Conservation (phyloP, 2,329 filamentous ascomycete genomes). For the Magnaporthiopsis rhizophila region DNA sequence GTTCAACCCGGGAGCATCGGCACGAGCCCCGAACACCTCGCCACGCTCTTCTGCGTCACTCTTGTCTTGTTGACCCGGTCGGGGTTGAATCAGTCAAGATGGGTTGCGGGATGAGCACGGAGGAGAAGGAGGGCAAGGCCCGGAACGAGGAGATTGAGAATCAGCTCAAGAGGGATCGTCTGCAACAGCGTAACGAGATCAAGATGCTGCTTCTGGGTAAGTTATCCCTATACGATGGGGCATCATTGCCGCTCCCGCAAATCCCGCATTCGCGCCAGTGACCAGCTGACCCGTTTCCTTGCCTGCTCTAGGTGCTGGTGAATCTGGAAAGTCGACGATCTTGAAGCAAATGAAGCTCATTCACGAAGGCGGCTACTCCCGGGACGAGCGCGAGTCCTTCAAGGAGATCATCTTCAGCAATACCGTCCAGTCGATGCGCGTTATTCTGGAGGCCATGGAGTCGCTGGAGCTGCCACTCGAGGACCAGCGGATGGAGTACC, state of each 20-base stretch:
- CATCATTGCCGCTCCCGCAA: background rate
- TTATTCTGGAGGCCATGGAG: constrained; percentile 63
- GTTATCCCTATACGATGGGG: constrained; percentile 22
- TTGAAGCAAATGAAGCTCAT: constrained; percentile 99
- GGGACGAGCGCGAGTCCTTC: constrained; percentile 68
- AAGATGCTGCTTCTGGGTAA: constrained; percentile 98
- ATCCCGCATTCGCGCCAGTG: no score
- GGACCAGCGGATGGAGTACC: constrained; percentile 89
- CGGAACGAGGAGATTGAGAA: constrained; percentile 99
- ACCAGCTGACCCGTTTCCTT: background rate
- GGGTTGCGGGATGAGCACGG: constrained; percentile 99
- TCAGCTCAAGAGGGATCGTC: constrained; percentile 95
- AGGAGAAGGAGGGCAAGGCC: constrained; percentile 99
- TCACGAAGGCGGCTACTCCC: constrained; percentile 96
- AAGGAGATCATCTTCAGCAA: constrained; percentile 67
- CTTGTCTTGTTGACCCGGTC: background rate
- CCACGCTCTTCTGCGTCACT: background rate
- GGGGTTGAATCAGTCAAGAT: constrained; percentile 56
- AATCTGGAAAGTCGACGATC: constrained; percentile 93
- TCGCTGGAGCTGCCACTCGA: constrained; percentile 72
- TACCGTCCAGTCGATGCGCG: constrained; percentile 61
- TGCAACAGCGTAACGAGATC: constrained; percentile 99
- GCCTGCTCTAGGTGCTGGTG: constrained; percentile 76
- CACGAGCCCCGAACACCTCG: background rate
- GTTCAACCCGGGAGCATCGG: background rate